Base-by-base conservation (phyloP, 2,329 filamentous ascomycete species). In the Pestalotiopsis sp. region DNA sequence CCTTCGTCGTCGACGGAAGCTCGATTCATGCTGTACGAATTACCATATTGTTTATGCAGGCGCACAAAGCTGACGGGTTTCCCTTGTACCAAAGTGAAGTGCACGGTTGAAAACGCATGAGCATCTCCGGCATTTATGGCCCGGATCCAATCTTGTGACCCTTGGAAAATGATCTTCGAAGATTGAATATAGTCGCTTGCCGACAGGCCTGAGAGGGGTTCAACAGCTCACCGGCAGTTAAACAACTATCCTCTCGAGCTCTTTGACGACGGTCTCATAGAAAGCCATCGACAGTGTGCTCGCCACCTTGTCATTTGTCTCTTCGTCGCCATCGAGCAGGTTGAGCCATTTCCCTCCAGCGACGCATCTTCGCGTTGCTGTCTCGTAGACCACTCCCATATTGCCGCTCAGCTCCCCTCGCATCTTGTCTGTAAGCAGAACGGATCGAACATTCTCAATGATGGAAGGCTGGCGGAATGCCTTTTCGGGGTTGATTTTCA, bases 251-350 rank as follows among this genome's bases (percentile, higher is more conserved):
- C 52, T 66, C 1, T 78, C 81, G 23, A 86, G 72, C 58, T 73
- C 79, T 72, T 83, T 83, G 25, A 85, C 83, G 6, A 85, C 82
- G 2, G 82, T 75, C 64, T 84, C 81, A 69, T 83, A 82, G 58
- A 83, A 83, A 2, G 70, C 75, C 74, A 80, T 78, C 3, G 80
- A 82, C 41, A 85, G 70, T 57, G 74, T 77, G 31, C 80, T 79
- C 0, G 80, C 83, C 4, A 82, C 81, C 11, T 77, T 75, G 31
- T 81, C 79, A 17, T 77, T 74, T 5, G 79, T 83, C 74, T 85
- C 82, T 64, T 84, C 80, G 11, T 84, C 81, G 0, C 72, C 75
- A 2, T 77, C 74, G 7, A 67, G 69, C 14, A 85, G 61, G 0
- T 80, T 82, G 3, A 85, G 68, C 27, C 80, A 78, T 25, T 72